Percentiles rank a stretch among this genome's conserved stretches.
phyloP scores from a whole-genome alignment of 75 land plant genomes.

The Cunninghamia lanceolata region DNA sequence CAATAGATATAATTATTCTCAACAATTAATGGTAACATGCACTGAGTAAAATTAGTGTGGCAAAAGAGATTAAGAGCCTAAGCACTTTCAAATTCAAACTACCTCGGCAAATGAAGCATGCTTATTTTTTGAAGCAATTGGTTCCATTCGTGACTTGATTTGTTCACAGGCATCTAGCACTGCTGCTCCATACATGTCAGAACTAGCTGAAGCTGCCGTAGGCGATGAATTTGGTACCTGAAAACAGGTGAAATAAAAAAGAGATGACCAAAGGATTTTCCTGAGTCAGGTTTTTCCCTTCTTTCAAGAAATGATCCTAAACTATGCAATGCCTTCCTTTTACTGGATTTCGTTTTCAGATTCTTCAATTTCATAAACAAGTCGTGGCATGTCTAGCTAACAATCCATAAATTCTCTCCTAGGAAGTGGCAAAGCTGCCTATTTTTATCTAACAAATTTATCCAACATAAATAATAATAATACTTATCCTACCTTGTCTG shows the following conservation, averaged over 20 bases:
- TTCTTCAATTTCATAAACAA: neutral
- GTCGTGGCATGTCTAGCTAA: neutral
- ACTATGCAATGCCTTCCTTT: neutral
- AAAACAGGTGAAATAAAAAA: neutral
- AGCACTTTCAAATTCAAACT: neutral
- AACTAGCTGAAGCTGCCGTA: conserved; percentile 98
- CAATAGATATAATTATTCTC: neutral
- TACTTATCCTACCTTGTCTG: conserved; percentile 73
- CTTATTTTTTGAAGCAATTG: conserved; percentile 43
- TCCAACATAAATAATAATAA: neutral
- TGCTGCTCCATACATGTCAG: conserved; percentile 96
- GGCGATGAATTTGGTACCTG: conserved; percentile 98
- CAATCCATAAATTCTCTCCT: neutral
- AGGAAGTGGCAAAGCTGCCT: neutral
- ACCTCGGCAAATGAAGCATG: conserved; percentile 76
- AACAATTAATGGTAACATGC: neutral
- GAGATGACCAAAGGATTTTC: neutral
- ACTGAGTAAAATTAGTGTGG: neutral
- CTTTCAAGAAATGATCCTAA: neutral
- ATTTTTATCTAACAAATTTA: neutral
- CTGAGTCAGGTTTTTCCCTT: neutral
- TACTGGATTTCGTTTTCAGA: neutral
- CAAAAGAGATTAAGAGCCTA: neutral
- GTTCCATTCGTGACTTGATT: conserved; percentile 87
- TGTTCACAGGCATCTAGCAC: conserved; percentile 97